These are phyloP conservation scores for Dothistroma pini DNA, from an alignment of 2,329 filamentous ascomycete species.

Conservation along the genomic window DNA sequence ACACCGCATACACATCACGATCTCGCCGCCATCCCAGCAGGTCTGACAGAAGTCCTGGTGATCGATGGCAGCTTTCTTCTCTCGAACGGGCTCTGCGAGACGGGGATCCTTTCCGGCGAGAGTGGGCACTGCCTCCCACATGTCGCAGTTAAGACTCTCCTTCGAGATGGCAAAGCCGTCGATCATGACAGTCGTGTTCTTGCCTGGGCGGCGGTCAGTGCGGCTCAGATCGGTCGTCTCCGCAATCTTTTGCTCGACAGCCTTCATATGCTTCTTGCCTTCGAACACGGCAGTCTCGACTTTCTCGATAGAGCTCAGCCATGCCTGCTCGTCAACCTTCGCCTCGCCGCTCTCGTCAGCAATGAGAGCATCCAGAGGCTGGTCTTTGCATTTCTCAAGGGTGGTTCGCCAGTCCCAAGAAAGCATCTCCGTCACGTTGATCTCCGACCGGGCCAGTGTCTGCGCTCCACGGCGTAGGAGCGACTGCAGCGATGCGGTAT, in stretches of 20 bases:
- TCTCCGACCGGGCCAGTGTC: constrained; percentile 50
- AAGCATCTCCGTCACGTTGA: constrained; percentile 55
- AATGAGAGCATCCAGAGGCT: constrained; percentile 43
- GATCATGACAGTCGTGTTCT: constrained; percentile 57
- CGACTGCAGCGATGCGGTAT: constrained; percentile 51
- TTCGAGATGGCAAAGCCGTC: constrained; percentile 56
- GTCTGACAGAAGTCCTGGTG: constrained; percentile 54
- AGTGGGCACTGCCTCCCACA: constrained; percentile 58
- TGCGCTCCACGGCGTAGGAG: constrained; percentile 54
- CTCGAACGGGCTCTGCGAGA: constrained; percentile 47
- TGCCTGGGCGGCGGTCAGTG: constrained; percentile 51
- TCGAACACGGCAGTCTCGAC: constrained; percentile 58
- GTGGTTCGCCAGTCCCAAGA: constrained; percentile 56
- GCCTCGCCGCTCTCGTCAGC: constrained; percentile 30
- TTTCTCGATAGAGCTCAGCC: constrained; percentile 55
- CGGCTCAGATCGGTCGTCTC: constrained; percentile 33
- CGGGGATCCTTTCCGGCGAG: constrained; percentile 54
- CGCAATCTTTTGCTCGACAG: constrained; percentile 34
- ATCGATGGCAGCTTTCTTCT: constrained; percentile 46
- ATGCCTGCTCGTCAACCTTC: constrained; percentile 50
- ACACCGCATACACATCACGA: constrained; percentile 51
- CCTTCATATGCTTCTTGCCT: constrained; percentile 50
- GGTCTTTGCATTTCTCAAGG: constrained; percentile 53
- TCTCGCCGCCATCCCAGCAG: constrained; percentile 49
- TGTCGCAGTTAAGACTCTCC: constrained; percentile 50